Evolutionary conservation across 192 early-diverging fungal species (phyloP), one percentile per base, ranked within the genome.

Genomic region (Thamnidium elegans): DNA sequence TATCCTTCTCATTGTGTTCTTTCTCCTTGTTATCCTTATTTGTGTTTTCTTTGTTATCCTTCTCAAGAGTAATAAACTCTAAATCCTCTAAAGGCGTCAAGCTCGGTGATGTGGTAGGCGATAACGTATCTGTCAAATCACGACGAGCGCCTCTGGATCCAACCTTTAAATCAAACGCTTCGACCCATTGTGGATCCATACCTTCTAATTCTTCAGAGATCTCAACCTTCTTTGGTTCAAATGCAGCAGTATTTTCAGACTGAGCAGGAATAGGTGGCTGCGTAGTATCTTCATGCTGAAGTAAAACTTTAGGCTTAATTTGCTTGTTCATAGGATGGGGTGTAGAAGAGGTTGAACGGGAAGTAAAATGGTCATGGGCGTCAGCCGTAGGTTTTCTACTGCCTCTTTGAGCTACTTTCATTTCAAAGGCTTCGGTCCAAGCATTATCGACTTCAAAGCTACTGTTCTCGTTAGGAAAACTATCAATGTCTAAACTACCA

Each of bases 141-240:
- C 20, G 17, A 20, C 48, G 31, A 54, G 63, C 52, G 15, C 61
- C 61, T 21, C 66, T 46, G 11, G 66, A 60, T 14, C 47, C 42
- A 6, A 67, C 66, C 47, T 72, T 72, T 50, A 34, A 45, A 48
- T 72, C 65, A 63, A 72, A 72, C 17, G 71, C 71, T 43, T 72
- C 52, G 3, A 72, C 61, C 71, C 71, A 72, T 58, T 52, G 21
- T 10, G 0, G 39, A 64, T 72, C 55, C 19, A 67, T 55, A 1
- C 66, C 71, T 32, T 43, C 50, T 3, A 51, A 0, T 7, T 13
- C 31, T 8, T 50, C 47, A 6, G 36, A 0, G 21, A 19, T 8
- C 1, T 60, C 56, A 4, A 43, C 20, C 19, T 45, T 14, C 31
- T 19, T 17, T 19, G 23, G 30, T 6, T 50, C 23, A 6, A n/a